Percentiles rank a stretch among this genome's conserved stretches.
These are phyloP conservation scores for Zasmidium cellare DNA, from an alignment of 2,329 filamentous ascomycete genomes.

Conservation along the genomic window DNA sequence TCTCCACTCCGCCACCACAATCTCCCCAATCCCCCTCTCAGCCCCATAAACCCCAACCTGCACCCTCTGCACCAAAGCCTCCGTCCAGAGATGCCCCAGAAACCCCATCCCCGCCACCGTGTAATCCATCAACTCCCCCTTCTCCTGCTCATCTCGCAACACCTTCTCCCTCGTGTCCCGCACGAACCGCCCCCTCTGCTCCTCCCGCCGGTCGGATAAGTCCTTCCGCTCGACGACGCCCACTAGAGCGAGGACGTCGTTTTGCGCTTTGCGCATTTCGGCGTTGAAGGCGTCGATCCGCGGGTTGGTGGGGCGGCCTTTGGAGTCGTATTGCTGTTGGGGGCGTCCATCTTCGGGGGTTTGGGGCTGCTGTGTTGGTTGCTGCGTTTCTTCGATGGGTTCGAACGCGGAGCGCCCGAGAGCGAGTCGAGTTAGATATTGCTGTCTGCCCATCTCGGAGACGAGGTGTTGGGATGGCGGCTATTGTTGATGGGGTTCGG, in stretches of 20 bases:
- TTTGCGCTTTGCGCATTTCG: slow-evolving; percentile 46
- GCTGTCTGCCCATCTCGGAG: slow-evolving; percentile 31
- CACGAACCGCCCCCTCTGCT: slow-evolving; percentile 9
- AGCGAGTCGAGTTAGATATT: slow-evolving; percentile 33
- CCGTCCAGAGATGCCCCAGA: slow-evolving; percentile 23
- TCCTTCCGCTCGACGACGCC: slow-evolving; percentile 47
- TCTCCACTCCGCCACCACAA: slow-evolving; percentile 18
- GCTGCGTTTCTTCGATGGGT: slow-evolving; percentile 42
- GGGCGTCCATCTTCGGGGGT: slow-evolving; percentile 15
- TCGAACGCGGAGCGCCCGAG: slow-evolving; percentile 45
- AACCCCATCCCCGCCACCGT: slow-evolving; percentile 12
- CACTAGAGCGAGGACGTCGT: slow-evolving; percentile 49
- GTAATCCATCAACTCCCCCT: slow-evolving; percentile 25
- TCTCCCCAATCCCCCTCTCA: slow-evolving; percentile 16
- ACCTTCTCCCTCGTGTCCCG: slow-evolving; percentile 18
- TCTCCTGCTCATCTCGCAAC: slow-evolving; percentile 24
- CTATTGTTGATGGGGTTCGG: too few species aligned
- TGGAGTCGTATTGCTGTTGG: slow-evolving; percentile 45
- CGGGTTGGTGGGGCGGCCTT: slow-evolving; percentile 46
- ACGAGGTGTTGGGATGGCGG: too few species aligned
- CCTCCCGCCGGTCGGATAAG: slow-evolving; percentile 12
- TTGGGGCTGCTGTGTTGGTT: slow-evolving; percentile 26
- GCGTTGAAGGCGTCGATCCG: slow-evolving; percentile 41
- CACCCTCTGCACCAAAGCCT: slow-evolving; percentile 21
- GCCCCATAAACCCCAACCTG: slow-evolving; percentile 28